Base-by-base conservation (phyloP, 305 asterid species). In the Solanum aculeatissimum region DNA sequence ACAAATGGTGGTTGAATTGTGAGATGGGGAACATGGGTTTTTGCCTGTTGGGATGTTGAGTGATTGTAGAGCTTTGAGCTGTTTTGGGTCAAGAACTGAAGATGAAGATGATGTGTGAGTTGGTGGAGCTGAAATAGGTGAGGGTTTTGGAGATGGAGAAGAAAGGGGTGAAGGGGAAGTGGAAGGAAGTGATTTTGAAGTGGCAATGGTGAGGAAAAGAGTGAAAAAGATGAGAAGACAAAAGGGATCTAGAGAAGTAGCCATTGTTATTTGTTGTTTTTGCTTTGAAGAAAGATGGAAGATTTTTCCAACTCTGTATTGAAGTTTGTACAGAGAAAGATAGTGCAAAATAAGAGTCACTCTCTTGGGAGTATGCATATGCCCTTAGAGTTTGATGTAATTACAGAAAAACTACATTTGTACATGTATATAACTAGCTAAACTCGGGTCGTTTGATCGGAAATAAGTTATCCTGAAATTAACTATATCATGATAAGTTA, bases 41-140 rank as follows among this genome's bases (percentile, higher is more conserved):
- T 89, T 92, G 72, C 93, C 83, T 49, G 92, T 89, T 57, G 97
- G 97, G 65, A 96, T 80, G 86, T 92, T 90, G 84, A 97, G 93
- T 72, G 98, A 94, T 53, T 93, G 94, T 82, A 97, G 96, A 19
- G 99, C 98, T 57, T 91, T 84, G 19, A 93, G 92, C 65, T 97
- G 99, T 40, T 92, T 91, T 7, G 99, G 99, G 90, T 95, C 97
- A 16, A 97, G 98, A 54, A 92, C 43, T 4, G 96, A 89, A 58
- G 90, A 62, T 85, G 95, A 85, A 85, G 40, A 35, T 35, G 40
- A 35, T 35, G 7, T 5, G 40, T 43, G 79, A 80, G 89, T 43
- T 91, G 71, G 65, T 15, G 89, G 80, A 8, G 88, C 43, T 18
- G 90, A 23, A 47, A 27, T 45, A 5, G 90, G 85, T 40, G 89